Base-by-base conservation (phyloP, 2,329 filamentous ascomycete genomes). In the Cercospora janseana region DNA sequence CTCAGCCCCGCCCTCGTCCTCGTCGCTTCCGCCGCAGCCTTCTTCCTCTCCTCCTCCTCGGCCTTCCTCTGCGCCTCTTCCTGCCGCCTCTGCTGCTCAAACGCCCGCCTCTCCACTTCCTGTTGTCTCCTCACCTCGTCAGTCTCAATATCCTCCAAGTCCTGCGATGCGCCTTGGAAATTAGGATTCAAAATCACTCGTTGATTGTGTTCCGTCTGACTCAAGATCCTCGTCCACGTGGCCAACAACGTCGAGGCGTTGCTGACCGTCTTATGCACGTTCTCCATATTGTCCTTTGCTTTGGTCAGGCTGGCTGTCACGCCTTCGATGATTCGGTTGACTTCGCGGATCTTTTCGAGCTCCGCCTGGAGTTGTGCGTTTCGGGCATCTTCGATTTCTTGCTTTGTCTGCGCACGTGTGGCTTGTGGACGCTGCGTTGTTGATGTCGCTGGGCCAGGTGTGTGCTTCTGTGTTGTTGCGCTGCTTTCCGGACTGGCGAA, bases 141-240 rank as follows among this genome's bases (percentile, higher is more conserved):
- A 46, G 83, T 85, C 69, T 97, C 92, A 49, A 90, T 80, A 54
- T 95, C 89, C n/a, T 82, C 78, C 29, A 95, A 71, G 70, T 98
- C 93, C 64, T 91, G 83, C 4, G 82, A 87, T 21, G 91, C 87
- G 49, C 93, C 93, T 65, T 92, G 86, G 90, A 92, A 98, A 51
- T 82, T 77, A 2, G 89, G 87, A 64, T 95, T 87, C 37, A 97
- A 78, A 35, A 98, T 85, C 43, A 98, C 76, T 18, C 93, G 84
- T 69, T 97, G 91, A 66, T 95, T 97, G 71, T 98, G 93, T 71
- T 98, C 93, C 4, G 93, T 96, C 70, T 98, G 93, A 5, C 89
- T 93, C 9, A 98, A 80, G 59, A 98, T 96, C 45, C 90, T 85
- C 6, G 90, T 95, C 92, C 92, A 98, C 12, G 91, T 95, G 63